phyloP scores from a whole-genome alignment of 2,329 filamentous ascomycete genomes.

The Magnaporthiopsis poae region DNA sequence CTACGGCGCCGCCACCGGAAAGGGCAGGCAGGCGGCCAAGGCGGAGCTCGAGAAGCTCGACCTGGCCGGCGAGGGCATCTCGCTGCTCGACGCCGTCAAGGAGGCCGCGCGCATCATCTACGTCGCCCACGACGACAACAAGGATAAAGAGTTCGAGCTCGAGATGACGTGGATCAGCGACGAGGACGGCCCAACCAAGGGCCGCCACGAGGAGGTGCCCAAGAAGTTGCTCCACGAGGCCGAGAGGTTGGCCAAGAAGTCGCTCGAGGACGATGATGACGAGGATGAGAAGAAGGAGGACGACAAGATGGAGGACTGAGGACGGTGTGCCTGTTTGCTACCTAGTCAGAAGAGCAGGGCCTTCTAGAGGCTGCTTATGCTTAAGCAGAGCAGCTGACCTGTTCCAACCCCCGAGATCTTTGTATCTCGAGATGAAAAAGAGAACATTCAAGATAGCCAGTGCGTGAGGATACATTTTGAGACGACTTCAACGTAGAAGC shows the following conservation, averaged over 20 bases:
- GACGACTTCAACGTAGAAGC: background rate
- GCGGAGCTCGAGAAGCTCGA: constrained; percentile 97
- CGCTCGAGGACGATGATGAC: constrained; percentile 77
- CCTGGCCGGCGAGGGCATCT: constrained; percentile 64
- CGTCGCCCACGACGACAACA: constrained; percentile 94
- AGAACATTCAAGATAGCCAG: background rate
- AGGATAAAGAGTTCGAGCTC: constrained; percentile 98
- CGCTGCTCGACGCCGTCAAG: constrained; percentile 80
- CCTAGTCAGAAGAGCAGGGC: background rate
- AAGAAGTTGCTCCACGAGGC: constrained; percentile 85
- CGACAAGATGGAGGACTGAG: constrained; percentile 78
- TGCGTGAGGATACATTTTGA: background rate
- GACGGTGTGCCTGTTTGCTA: too few relatives aligned
- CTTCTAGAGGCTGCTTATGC: background rate
- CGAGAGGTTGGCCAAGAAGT: constrained; percentile 82
- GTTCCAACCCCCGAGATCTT: background rate
- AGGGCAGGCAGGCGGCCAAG: constrained; percentile 93
- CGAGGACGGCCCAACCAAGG: constrained; percentile 77
- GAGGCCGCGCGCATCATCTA: constrained; percentile 96
- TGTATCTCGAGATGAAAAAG: constrained; percentile 6
- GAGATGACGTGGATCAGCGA: constrained; percentile 98
- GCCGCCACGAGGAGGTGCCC: constrained; percentile 84
- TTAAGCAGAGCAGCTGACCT: background rate
- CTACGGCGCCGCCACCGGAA: constrained; percentile 93
- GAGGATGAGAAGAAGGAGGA: constrained; percentile 52